Percentiles rank a stretch among this genome's conserved stretches.
Evolutionary conservation across 2,329 filamentous ascomycete genomes (phyloP).

Genomic region (Xylariaceae sp.): DNA sequence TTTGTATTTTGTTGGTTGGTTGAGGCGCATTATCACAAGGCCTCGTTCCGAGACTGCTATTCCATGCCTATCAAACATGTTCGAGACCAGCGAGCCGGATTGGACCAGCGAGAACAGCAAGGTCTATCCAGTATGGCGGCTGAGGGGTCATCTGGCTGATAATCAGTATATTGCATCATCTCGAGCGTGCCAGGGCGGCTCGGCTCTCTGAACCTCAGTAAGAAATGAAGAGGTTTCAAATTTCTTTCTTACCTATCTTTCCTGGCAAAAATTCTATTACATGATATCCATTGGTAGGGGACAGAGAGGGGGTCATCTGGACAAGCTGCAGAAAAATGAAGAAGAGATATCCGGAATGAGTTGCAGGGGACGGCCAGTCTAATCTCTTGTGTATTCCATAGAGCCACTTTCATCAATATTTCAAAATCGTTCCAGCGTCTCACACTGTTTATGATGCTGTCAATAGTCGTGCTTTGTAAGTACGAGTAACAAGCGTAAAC

Average conservation of each 20-base stretch:
- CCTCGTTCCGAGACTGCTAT: background rate
- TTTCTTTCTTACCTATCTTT: constrained; percentile 11
- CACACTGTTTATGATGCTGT: background rate
- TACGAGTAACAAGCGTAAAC: no score
- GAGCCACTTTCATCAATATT: constrained; percentile 2
- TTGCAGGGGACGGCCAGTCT: constrained; percentile 2
- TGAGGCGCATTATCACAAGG: no score
- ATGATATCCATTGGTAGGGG: background rate
- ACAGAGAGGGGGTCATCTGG: constrained; percentile 4
- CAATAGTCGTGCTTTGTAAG: no score
- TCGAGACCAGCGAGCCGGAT: background rate
- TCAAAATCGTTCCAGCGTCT: background rate
- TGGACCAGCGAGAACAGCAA: background rate
- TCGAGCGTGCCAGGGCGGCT: background rate
- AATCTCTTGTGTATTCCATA: constrained; percentile 21
- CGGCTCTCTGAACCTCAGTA: background rate
- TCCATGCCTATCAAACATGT: background rate
- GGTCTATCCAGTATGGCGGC: constrained; percentile 3
- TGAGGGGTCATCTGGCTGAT: constrained; percentile 9
- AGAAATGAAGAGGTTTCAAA: constrained; percentile 12
- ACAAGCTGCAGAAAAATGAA: constrained; percentile 9
- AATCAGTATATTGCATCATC: constrained; percentile 17
- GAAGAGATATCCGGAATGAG: constrained; percentile 7
- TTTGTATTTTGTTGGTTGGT: background rate
- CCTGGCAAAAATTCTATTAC: constrained; percentile 4